Conservation (phyloP, 208 protist species). For the Naegleria fowleri region DNA sequence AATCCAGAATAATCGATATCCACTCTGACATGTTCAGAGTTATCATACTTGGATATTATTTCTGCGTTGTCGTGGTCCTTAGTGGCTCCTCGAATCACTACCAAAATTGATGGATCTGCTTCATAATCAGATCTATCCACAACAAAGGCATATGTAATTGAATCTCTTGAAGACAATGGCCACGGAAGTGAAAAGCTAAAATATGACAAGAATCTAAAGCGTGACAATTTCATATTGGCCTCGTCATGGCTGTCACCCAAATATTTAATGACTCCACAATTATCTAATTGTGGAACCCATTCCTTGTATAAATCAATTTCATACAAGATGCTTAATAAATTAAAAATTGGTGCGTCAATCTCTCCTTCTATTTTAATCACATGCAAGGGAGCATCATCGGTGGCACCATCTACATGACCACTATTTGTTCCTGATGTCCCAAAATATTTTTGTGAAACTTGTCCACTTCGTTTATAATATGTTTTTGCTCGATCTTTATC, state of each 20-base stretch:
- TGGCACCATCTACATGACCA: too few species aligned
- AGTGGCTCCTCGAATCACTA: neutral
- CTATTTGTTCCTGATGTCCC: too few species aligned
- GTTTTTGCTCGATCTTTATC: neutral
- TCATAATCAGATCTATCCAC: neutral
- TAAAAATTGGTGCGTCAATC: neutral
- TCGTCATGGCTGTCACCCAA: neutral
- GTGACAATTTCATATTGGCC: too few species aligned
- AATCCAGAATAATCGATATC: neutral
- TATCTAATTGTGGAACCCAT: neutral
- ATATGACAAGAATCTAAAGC: neutral
- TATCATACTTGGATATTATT: neutral
- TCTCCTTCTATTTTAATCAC: neutral
- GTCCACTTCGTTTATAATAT: neutral
- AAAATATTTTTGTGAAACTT: neutral
- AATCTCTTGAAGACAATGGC: neutral
- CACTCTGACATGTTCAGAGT: neutral
- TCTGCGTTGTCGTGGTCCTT: neutral
- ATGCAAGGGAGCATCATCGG: neutral
- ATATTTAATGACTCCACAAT: neutral
- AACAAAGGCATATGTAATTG: neutral
- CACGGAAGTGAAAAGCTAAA: neutral
- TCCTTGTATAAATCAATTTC: neutral
- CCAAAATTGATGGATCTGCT: neutral
- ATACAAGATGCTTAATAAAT: neutral